Evolutionary conservation across 1,284 basidiomycete genomes (phyloP).

Genomic region (Leccinum fuscescens): DNA sequence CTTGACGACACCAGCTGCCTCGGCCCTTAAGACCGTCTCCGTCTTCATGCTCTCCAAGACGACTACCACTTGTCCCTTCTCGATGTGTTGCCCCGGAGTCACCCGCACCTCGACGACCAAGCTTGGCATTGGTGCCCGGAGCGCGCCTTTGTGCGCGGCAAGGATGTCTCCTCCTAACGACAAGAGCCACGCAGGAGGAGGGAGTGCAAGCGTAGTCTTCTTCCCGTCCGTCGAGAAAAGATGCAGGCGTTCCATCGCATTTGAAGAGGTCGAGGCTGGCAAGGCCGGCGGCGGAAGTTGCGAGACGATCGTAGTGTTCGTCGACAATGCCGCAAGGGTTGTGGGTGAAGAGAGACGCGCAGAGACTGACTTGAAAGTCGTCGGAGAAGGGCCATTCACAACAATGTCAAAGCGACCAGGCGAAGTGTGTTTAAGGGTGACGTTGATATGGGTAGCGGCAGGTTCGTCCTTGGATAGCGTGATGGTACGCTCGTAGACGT

Average conservation of each 20-base stretch:
- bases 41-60: constrained; percentile 97
- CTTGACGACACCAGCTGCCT: constrained; percentile 64
- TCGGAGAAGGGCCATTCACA: constrained; percentile 41
- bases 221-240: constrained; percentile 55
- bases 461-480: constrained; percentile 54
- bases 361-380: constrained; percentile 48
- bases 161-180: constrained; percentile 58
- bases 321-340: constrained; percentile 46
- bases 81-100: constrained; percentile 71
- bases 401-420: constrained; percentile 53
- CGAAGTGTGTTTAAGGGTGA: constrained; percentile 46
- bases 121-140: constrained; percentile 86
- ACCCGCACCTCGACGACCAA: constrained; percentile 86
- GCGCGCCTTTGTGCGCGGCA: constrained; percentile 50
- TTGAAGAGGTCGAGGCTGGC: constrained; percentile 49
- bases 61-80: constrained; percentile 76
- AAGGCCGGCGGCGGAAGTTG: constrained; percentile 53
- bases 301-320: constrained; percentile 68
- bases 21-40: constrained; percentile 81
- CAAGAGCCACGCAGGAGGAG: constrained; percentile 65
- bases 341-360: constrained; percentile 54
- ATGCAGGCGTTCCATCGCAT: constrained; percentile 67
- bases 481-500: constrained; percentile 60
- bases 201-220: constrained; percentile 59
- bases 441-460: constrained; percentile 38